Percentiles rank a stretch among this genome's conserved stretches.
Evolutionary conservation across 1,139 yeast genomes (phyloP).

Genomic region (Nakaseomyces kungkrabaensis): DNA sequence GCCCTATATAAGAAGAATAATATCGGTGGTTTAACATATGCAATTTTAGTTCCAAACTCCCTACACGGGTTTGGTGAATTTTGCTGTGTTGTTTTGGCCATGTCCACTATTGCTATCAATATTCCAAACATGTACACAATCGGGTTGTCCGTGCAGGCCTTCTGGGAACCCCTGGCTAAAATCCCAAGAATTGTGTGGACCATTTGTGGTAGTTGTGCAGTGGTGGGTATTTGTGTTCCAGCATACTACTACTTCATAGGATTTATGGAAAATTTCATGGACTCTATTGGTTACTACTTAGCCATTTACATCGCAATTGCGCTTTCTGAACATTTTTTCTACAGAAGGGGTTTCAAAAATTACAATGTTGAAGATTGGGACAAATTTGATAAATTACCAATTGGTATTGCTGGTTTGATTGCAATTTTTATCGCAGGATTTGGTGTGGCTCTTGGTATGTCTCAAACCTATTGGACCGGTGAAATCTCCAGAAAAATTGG

Average conservation of each 20-base stretch:
- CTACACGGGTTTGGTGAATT: conserved; percentile 85
- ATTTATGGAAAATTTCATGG: conserved; percentile 81
- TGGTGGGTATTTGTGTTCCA: conserved; percentile 81
- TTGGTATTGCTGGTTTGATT: conserved; percentile 66
- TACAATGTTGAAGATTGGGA: conserved; percentile 58
- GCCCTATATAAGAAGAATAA: conserved; percentile 35
- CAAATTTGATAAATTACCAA: conserved; percentile 49
- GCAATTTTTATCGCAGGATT: conserved; percentile 79
- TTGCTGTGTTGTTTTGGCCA: conserved; percentile 75
- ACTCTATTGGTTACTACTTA: conserved; percentile 81
- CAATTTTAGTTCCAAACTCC: conserved; percentile 66
- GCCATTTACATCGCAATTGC: conserved; percentile 72
- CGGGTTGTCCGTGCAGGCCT: conserved; percentile 74
- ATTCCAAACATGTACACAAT: conserved; percentile 92
- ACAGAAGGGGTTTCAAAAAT: conserved; percentile 50
- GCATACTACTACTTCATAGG: conserved; percentile 65
- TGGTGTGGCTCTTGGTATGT: conserved; percentile 82
- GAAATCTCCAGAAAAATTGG: conserved; percentile 57
- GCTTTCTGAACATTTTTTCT: conserved; percentile 69
- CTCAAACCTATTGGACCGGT: conserved; percentile 76
- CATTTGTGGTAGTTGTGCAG: conserved; percentile 58
- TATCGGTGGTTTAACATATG: conserved; percentile 77
- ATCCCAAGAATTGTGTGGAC: conserved; percentile 84
- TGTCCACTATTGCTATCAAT: conserved; percentile 83
- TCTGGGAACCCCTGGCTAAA: conserved; percentile 60